Evolutionary conservation across 164 flowering plant species (phyloP).

Genomic region (Echeveria elegans): DNA sequence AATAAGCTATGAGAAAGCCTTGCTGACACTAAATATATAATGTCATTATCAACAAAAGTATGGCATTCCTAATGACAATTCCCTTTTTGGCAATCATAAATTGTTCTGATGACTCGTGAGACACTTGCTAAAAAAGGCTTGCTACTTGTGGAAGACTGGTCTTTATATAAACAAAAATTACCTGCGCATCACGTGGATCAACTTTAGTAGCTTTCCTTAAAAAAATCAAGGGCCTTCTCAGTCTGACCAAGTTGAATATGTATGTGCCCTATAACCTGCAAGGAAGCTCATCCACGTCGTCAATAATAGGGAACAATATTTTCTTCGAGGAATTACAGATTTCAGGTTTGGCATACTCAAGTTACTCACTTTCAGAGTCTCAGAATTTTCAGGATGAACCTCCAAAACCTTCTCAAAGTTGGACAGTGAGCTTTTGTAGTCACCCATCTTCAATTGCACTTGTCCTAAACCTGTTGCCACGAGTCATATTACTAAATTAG

Average conservation of each 20-base stretch:
- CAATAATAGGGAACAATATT: neutral
- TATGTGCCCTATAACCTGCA: conserved; percentile 76
- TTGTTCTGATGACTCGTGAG: neutral
- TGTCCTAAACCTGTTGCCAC: conserved; percentile 74
- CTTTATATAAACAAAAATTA: conserved; percentile 11
- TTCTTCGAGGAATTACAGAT: neutral
- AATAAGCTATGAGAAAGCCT: neutral
- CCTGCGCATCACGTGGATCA: conserved; percentile 97
- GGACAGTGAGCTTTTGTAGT: conserved; percentile 65
- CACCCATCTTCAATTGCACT: conserved; percentile 88
- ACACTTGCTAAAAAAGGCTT: neutral
- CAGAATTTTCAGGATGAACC: conserved; percentile 84
- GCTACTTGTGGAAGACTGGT: neutral
- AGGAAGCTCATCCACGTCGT: neutral
- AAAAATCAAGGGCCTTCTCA: conserved; percentile 73
- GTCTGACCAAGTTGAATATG: conserved; percentile 84
- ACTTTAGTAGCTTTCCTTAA: conserved; percentile 76
- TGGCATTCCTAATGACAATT: neutral
- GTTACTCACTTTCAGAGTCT: conserved; percentile 74
- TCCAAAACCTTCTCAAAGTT: conserved; percentile 98
- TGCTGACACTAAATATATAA: neutral
- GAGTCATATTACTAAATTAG: neutral
- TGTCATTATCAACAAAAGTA: neutral
- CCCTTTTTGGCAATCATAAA: neutral
- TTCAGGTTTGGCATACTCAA: neutral